Base-by-base conservation (phyloP, 2,329 filamentous ascomycete species). In the Juglanconis oblonga region DNA sequence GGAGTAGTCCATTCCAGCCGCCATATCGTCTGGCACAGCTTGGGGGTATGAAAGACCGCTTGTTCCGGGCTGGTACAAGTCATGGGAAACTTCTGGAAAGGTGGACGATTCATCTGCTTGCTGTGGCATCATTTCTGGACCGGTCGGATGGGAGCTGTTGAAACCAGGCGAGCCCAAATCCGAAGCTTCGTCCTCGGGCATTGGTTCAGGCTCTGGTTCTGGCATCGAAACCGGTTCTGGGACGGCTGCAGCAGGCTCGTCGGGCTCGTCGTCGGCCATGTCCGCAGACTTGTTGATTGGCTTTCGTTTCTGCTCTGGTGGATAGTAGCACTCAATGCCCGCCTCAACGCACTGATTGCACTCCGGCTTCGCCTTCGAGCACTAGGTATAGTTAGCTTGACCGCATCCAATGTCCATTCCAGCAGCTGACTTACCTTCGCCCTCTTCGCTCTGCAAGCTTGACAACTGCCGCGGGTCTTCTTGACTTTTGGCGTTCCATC, bases 341-440 rank as follows among this genome's bases (percentile, higher is more conserved):
- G 57, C 56, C 4, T 45, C 49, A 10, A 58, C 14, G 36, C 73
- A 75, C 24, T 69, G 59, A 13, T 66, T 65, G 57, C 73, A 75
- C 38, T 64, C 65, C 5, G 73, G 73, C 53, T 74, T 71, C 45
- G 70, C 67, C 60, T 74, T 74, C 29, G 71, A 70, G 58, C 73
- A 75, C 64, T 66, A 38, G 1, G 48, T 9, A 52, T 4, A 42
- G 31, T 59, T 5, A 57, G 42, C n/a, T 33, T 48, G 2, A 5
- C 29, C 36, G 13, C 17, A 17, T 24, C 5, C 1, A 8, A 42
- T 8, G 13, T 17, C 11, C 4, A 9, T 6, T 36, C 1, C 10
- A 5, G 1, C 11, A 13, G 8, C 42, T 33, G 11, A 63, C 67
- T 62, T 64, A 68, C 71, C 63, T 71, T 69, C 1, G 57, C 58